Evolutionary conservation across 305 asterid species (phyloP).

Genomic region (Fraxinus albicans): DNA sequence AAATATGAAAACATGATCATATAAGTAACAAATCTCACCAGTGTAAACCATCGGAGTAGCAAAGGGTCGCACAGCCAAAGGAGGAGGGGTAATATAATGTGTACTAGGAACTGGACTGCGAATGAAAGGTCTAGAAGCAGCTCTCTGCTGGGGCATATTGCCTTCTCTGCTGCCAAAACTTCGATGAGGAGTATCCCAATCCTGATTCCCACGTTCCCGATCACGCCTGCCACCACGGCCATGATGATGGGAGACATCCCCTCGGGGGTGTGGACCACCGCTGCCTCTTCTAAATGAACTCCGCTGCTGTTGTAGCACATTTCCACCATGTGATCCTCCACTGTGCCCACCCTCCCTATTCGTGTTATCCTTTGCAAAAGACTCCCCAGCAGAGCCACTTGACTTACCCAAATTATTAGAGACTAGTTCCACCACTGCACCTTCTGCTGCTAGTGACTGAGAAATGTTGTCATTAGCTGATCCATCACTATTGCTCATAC

Average conservation of each 20-base stretch:
- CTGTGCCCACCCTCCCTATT: constrained; percentile 50
- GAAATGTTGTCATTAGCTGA: constrained; percentile 39
- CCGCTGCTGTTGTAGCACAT: constrained; percentile 49
- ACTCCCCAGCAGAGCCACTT: constrained; percentile 39
- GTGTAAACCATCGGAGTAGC: constrained; percentile 52
- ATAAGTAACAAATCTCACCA: constrained; percentile 42
- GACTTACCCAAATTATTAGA: constrained; percentile 36
- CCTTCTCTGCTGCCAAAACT: constrained; percentile 56
- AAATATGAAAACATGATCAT: background rate
- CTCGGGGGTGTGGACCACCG: constrained; percentile 53
- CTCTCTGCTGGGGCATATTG: constrained; percentile 52
- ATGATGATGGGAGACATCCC: constrained; percentile 55
- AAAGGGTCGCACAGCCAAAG: constrained; percentile 45
- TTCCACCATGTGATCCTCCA: constrained; percentile 47
- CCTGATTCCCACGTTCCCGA: constrained; percentile 65
- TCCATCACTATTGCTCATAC: background rate
- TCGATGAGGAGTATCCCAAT: constrained; percentile 51
- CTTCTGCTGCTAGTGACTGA: constrained; percentile 39
- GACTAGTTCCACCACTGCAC: constrained; percentile 31
- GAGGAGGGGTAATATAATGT: constrained; percentile 48
- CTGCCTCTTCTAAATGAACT: constrained; percentile 53
- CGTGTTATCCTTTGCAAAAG: constrained; percentile 32
- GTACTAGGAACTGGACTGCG: constrained; percentile 52
- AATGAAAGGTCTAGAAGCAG: constrained; percentile 51
- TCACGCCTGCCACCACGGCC: constrained; percentile 64